Conservation (phyloP, 1,284 basidiomycete genomes). For the Tylopilus orsonianus region DNA sequence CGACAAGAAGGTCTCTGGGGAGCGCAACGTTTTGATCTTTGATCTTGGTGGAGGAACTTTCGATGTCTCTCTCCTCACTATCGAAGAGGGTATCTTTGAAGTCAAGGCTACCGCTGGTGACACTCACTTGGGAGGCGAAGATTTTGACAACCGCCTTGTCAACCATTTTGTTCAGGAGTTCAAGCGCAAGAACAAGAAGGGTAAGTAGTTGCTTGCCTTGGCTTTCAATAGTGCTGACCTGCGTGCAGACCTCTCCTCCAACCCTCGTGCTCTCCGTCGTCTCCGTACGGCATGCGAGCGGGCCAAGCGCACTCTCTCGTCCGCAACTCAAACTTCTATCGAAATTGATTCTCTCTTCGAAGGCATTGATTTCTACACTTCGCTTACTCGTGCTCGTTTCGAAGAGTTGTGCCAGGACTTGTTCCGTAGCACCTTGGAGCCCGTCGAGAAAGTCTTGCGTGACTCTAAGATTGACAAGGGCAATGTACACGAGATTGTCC, state of each 20-base stretch:
- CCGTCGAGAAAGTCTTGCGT: slow-evolving; percentile 98
- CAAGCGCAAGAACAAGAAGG: slow-evolving; percentile 99
- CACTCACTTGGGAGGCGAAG: slow-evolving; percentile 98
- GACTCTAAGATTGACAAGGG: slow-evolving; percentile 97
- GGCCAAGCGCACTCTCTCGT: slow-evolving; percentile 98
- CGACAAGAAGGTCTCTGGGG: slow-evolving; percentile 87
- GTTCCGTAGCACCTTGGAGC: slow-evolving; percentile 98
- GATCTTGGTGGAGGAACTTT: slow-evolving; percentile 99
- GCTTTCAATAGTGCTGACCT: slow-evolving; percentile 20
- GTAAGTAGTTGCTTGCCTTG: slow-evolving; percentile 37
- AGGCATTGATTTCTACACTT: slow-evolving; percentile 97
- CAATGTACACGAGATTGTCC: slow-evolving; percentile 99
- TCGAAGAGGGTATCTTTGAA: slow-evolving; percentile 98
- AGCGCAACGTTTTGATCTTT: slow-evolving; percentile 95
- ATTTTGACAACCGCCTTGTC: slow-evolving; percentile 97
- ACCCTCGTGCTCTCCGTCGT: slow-evolving; percentile 95
- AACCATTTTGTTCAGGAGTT: slow-evolving; percentile 95
- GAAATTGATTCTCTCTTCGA: slow-evolving; percentile 98
- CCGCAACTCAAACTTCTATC: slow-evolving; percentile 94
- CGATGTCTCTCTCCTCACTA: slow-evolving; percentile 96
- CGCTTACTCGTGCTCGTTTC: slow-evolving; percentile 98
- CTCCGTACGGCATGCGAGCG: slow-evolving; percentile 98
- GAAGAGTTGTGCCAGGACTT: slow-evolving; percentile 95
- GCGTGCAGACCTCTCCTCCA: slow-evolving; percentile 75
- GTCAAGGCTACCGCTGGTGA: slow-evolving; percentile 97